A percentile compares a stretch with the other conserved stretches of the same genome.
Conservation (phyloP, 805 yeast genomes). For the Gaillardinia entomophila region DNA sequence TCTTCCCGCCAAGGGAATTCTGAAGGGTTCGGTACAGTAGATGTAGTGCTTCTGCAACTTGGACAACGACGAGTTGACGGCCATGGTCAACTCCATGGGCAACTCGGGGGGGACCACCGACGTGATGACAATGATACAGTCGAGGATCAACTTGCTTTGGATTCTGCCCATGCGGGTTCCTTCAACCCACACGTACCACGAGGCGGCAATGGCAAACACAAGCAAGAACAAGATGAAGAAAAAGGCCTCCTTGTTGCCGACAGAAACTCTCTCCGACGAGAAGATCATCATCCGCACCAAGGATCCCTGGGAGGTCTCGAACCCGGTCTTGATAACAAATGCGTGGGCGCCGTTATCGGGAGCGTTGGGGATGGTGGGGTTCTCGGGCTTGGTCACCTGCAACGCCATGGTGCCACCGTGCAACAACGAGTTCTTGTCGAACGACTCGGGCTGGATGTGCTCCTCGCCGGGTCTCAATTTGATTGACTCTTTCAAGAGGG, state of each 20-base stretch:
- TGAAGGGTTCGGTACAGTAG: slow-evolving; percentile 96
- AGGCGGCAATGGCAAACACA: slow-evolving; percentile 88
- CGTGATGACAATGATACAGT: slow-evolving; percentile 92
- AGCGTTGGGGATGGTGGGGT: slow-evolving; percentile 49
- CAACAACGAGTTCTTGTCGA: slow-evolving; percentile 82
- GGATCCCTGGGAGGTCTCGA: slow-evolving; percentile 96
- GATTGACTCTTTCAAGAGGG: slow-evolving; percentile 87
- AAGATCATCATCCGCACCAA: slow-evolving; percentile 96
- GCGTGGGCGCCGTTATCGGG: slow-evolving; percentile 95
- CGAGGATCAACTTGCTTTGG: slow-evolving; percentile 87
- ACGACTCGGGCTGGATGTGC: slow-evolving; percentile 63
- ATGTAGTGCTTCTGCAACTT: slow-evolving; percentile 83
- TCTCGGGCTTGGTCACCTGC: slow-evolving; percentile 75
- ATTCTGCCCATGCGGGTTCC: slow-evolving; percentile 95
- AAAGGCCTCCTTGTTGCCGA: slow-evolving; percentile 91
- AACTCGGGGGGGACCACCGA: slow-evolving; percentile 98
- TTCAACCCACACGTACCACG: slow-evolving; percentile 97
- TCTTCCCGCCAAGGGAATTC: slow-evolving; percentile 97
- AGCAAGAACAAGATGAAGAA: slow-evolving; percentile 86
- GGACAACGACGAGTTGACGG: slow-evolving; percentile 86
- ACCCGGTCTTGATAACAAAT: slow-evolving; percentile 88
- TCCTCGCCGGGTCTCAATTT: slow-evolving; percentile 74
- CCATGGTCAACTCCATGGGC: slow-evolving; percentile 98
- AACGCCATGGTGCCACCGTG: slow-evolving; percentile 96
- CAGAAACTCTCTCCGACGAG: slow-evolving; percentile 93